Conservation (phyloP, 345 rosid genomes). For the Pistacia atlantica region DNA sequence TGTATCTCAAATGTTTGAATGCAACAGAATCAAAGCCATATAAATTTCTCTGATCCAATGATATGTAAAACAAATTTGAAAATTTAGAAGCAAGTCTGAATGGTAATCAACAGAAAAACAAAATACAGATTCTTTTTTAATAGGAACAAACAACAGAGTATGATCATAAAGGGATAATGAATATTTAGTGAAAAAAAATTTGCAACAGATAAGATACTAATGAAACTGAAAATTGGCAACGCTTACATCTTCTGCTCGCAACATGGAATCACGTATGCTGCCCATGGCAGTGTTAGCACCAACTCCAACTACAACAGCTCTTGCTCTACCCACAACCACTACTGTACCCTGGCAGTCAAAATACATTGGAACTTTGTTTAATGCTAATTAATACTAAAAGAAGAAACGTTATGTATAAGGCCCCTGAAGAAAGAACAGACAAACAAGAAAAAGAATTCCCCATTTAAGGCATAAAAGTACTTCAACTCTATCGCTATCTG, state of each 20-base stretch:
- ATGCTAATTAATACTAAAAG: conserved; percentile 12
- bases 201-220: conserved; percentile 10
- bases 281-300: conserved; percentile 99
- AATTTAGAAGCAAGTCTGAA: background rate
- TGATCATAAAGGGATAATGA: no score
- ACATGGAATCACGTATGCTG: conserved; percentile 94
- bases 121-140: background rate
- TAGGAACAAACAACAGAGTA: background rate
- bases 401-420: conserved; percentile 4
- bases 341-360: conserved; percentile 83
- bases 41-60: background rate
- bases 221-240: conserved; percentile 11
- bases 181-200: background rate
- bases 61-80: conserved; percentile 13
- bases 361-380: conserved; percentile 19
- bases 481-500: no score
- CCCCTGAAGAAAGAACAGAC: background rate
- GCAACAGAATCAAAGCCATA: conserved; percentile 3
- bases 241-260: conserved; percentile 90
- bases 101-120: conserved; percentile 14
- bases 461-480: no score
- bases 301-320: conserved; percentile 93
- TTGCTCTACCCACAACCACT: conserved; percentile 91
- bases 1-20: background rate
- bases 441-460: background rate